Percentiles rank a stretch among this genome's conserved stretches.
Conservation (phyloP, 495 filamentous ascomycete species). For the Saxophila tyrrhenica region DNA sequence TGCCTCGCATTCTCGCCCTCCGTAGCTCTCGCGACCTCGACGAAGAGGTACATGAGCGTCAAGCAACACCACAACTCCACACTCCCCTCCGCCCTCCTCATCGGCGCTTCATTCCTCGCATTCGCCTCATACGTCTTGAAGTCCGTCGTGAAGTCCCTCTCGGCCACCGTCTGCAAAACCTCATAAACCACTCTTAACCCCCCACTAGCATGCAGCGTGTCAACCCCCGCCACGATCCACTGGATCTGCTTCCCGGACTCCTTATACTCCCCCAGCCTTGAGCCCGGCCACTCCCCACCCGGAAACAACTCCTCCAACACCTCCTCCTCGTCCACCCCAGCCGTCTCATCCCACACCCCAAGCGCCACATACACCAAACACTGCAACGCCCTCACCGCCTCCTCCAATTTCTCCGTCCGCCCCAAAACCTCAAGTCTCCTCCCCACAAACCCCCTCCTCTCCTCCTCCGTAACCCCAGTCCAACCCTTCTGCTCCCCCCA, state of each 20-base stretch:
- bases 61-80: constrained; percentile 30
- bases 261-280: constrained; percentile 8
- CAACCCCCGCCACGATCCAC: constrained; percentile 27
- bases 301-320: constrained; percentile 13
- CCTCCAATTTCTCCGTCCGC: constrained; percentile 2
- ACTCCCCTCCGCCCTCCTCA: constrained; percentile 21
- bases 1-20: constrained; percentile 18
- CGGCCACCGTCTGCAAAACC: constrained; percentile 6
- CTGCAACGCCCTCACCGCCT: constrained; percentile 41
- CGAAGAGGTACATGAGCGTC: constrained; percentile 28
- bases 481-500: constrained; percentile 35
- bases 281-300: background rate
- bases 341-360: constrained; percentile 67
- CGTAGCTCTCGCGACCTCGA: constrained; percentile 29
- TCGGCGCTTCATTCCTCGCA: background rate
- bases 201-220: constrained; percentile 19
- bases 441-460: constrained; percentile 25
- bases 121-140: background rate
- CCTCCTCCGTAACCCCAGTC: constrained; percentile 36
- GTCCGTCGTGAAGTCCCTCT: constrained; percentile 4
- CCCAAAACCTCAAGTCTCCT: constrained; percentile 15
- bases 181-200: constrained; percentile 23
- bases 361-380: constrained; percentile 68
- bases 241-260: constrained; percentile 21
- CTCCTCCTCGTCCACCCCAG: constrained; percentile 31